phyloP scores from a whole-genome alignment of 768 basidiomycete species.

The Mrakia hoshinonis region DNA sequence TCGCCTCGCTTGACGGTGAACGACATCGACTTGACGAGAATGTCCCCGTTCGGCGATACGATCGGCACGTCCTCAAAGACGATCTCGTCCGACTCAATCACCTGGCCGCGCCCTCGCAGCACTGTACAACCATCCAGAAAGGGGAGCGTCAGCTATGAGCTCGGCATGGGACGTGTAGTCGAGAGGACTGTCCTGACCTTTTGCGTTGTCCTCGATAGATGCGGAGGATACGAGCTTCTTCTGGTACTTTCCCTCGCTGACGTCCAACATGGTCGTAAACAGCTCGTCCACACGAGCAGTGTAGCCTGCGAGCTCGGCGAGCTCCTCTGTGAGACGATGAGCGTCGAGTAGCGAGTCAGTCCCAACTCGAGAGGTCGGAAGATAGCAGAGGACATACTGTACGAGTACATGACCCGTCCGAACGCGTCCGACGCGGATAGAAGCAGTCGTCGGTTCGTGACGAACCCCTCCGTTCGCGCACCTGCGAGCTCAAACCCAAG shows the following conservation, averaged over 20 bases:
- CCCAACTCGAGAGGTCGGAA: background rate
- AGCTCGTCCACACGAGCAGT: conserved; percentile 82
- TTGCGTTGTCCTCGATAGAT: conserved; percentile 60
- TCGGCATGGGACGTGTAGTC: background rate
- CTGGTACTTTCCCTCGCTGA: conserved; percentile 72
- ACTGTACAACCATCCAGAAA: conserved; percentile 46
- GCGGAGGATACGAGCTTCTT: conserved; percentile 77
- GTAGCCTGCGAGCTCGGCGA: conserved; percentile 91
- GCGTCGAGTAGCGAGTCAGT: background rate
- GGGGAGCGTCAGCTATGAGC: background rate
- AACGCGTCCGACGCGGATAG: conserved; percentile 84
- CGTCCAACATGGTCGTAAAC: conserved; percentile 82
- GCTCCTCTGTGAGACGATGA: conserved; percentile 46
- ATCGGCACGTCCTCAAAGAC: conserved; percentile 88
- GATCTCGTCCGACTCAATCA: conserved; percentile 80
- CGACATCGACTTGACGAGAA: conserved; percentile 71
- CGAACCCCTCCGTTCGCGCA: conserved; percentile 57
- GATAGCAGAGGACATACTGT: conserved; percentile 46
- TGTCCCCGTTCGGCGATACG: conserved; percentile 89
- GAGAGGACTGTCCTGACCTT: conserved; percentile 49
- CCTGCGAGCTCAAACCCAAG: background rate
- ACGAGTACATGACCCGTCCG: conserved; percentile 91
- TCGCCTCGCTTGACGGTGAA: conserved; percentile 86
- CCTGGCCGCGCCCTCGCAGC: conserved; percentile 63
- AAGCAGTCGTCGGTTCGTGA: conserved; percentile 85